Conservation (phyloP, 306 rosid species). For the Neltuma alba region DNA sequence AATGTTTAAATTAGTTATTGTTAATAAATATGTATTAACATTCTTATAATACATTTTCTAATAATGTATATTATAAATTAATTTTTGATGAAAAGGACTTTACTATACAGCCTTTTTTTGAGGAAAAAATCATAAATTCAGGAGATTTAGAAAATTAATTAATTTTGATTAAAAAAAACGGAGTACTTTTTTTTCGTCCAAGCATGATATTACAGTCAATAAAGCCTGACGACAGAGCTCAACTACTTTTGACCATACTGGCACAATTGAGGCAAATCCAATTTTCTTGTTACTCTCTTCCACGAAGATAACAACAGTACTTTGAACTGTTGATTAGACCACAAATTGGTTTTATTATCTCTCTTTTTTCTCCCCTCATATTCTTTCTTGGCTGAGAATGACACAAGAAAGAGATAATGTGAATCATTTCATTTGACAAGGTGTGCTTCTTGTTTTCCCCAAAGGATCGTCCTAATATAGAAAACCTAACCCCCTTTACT, state of each 20-base stretch:
- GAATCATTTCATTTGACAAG: no score
- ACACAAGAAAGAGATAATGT: neutral
- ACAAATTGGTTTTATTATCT: neutral
- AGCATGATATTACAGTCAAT: constrained; percentile 40
- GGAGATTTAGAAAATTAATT: no score
- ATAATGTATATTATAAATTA: no score
- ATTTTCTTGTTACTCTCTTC: no score
- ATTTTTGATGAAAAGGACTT: no score
- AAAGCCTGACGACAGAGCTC: constrained; percentile 31
- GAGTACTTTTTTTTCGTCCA: constrained; percentile 8
- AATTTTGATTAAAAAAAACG: constrained; percentile 1
- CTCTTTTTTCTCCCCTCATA: neutral
- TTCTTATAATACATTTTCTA: no score
- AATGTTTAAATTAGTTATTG: no score
- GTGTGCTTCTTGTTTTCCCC: no score
- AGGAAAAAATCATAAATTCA: no score
- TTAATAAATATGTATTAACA: no score
- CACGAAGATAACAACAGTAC: neutral
- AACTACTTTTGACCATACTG: constrained; percentile 37
- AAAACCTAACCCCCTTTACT: neutral
- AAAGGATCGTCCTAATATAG: neutral
- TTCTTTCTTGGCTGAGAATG: neutral
- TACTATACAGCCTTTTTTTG: no score
- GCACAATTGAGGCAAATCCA: neutral
- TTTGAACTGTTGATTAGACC: neutral